Base-by-base conservation (phyloP, 768 basidiomycete genomes). In the Daedaleopsis nitida region DNA sequence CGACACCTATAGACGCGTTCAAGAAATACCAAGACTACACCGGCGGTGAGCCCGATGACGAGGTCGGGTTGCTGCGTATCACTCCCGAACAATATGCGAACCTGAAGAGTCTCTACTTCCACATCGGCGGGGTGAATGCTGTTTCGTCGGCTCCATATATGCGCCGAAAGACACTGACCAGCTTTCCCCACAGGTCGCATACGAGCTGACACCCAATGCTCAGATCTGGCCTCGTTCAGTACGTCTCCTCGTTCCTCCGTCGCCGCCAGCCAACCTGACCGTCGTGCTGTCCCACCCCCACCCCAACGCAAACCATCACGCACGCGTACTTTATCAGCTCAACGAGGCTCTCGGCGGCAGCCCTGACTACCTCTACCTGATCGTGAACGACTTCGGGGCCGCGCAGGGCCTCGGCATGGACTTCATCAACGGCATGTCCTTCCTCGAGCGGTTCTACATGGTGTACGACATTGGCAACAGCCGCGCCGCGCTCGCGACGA, bases 121-220 rank as follows among this genome's bases (percentile, higher is more conserved):
- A 47, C 11, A 63, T 61, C 23, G 64, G 64, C n/a, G 52, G 32
- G 4, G 59, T 65, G 32, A 23, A 63, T 10, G 2, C 7, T 24
- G 2, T 21, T 27, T 24, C 27, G 3, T 3, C 10, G 9, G 3
- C 23, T 24, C 21, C 13, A 21, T 14, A 27, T 24, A 21, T n/a
- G 45, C 10, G 19, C 6, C 47, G 13, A 8, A 24, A 13, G 19
- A 27, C 14, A 47, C 11, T 34, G 13, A 14, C 32, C 4, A 13
- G 37, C 21, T 27, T 48, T 39, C 74, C 69, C 59, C 43, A 19
- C 42, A 64, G 58, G n/a, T 21, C 2, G 57, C 69, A 3, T 82
- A 76, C 59, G 65, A 71, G 39, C 65, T 83, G 50, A 81, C 76
- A 0, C 75, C 79, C 37, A 78, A 83, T 59, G 80, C 72, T 6